These are phyloP conservation scores for Lanmaoa rubissima DNA, from an alignment of 768 basidiomycete species.

Conservation along the genomic window DNA sequence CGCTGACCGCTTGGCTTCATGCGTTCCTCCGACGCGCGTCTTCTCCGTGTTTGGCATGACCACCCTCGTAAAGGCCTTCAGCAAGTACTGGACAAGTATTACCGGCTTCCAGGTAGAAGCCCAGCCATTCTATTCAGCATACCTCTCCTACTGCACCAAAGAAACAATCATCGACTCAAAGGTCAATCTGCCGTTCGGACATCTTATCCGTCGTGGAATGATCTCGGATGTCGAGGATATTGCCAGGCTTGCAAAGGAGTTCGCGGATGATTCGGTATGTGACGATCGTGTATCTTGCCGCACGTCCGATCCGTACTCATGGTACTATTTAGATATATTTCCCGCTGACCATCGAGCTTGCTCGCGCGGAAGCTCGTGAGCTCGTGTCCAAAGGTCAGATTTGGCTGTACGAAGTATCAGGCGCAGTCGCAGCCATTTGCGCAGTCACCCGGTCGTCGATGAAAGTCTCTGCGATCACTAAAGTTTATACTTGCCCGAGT, in stretches of 20 bases:
- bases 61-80: slow-evolving; percentile 41
- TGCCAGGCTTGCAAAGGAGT: slow-evolving; percentile 47
- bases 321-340: slow-evolving; percentile 41
- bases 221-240: slow-evolving; percentile 39
- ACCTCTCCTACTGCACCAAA: slow-evolving; percentile 43
- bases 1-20: slow-evolving; percentile 35
- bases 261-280: slow-evolving; percentile 52
- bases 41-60: slow-evolving; percentile 52
- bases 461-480: slow-evolving; percentile 53
- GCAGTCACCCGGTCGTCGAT: slow-evolving; percentile 54
- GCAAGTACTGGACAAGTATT: slow-evolving; percentile 42
- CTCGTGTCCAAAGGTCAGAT: slow-evolving; percentile 48
- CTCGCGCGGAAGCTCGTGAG: slow-evolving; percentile 43
- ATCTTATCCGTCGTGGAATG: slow-evolving; percentile 39
- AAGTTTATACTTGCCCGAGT: slow-evolving; percentile 50
- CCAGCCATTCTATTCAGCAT: slow-evolving; percentile 51
- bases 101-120: slow-evolving; percentile 38
- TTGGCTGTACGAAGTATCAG: slow-evolving; percentile 49
- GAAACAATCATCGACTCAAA: slow-evolving; percentile 35
- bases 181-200: slow-evolving; percentile 30
- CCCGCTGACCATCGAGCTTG: slow-evolving; percentile 38
- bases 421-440: slow-evolving; percentile 47
- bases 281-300: neutral
- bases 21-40: slow-evolving; percentile 43
- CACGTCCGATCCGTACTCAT: slow-evolving; percentile 1